Conservation (phyloP, 495 filamentous ascomycete genomes). For the Podospora sp. region DNA sequence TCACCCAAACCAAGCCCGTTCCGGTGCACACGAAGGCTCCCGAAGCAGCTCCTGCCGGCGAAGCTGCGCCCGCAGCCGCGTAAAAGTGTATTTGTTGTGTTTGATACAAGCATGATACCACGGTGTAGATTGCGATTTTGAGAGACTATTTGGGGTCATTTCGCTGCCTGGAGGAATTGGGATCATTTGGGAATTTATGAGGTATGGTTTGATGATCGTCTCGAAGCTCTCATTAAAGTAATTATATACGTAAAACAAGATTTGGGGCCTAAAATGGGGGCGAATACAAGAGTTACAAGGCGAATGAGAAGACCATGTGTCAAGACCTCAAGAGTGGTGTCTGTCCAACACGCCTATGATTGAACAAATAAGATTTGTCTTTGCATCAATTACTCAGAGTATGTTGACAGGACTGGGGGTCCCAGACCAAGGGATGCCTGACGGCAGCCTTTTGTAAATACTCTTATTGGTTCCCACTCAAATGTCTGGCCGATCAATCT, state of each 20-base stretch:
- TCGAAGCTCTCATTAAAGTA: not conserved
- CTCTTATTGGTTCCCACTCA: too few relatives aligned
- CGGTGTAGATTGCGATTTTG: not conserved
- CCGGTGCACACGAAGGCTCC: slow-evolving; percentile 25
- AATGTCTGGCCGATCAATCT: too few relatives aligned
- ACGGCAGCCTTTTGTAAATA: too few relatives aligned
- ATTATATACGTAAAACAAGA: not conserved
- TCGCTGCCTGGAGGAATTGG: not conserved
- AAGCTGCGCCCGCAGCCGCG: not conserved
- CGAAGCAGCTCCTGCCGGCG: slow-evolving; percentile 1
- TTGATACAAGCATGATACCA: slow-evolving; percentile 10
- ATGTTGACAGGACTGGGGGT: too few relatives aligned
- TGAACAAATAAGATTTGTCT: too few relatives aligned
- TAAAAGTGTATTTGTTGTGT: slow-evolving; percentile 7
- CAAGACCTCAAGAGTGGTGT: too few relatives aligned
- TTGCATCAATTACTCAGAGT: too few relatives aligned
- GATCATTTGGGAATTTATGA: slow-evolving; percentile 4
- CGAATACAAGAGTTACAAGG: too few relatives aligned
- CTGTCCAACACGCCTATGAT: too few relatives aligned
- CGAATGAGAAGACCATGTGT: too few relatives aligned
- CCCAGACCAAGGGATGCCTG: too few relatives aligned
- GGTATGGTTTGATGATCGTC: not conserved
- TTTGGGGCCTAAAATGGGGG: too few relatives aligned
- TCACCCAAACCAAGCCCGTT: slow-evolving; percentile 39
- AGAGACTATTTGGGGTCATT: not conserved